Evolutionary conservation across 1,284 basidiomycete species (phyloP).

Genomic region (Apiotrichum montevideense): DNA sequence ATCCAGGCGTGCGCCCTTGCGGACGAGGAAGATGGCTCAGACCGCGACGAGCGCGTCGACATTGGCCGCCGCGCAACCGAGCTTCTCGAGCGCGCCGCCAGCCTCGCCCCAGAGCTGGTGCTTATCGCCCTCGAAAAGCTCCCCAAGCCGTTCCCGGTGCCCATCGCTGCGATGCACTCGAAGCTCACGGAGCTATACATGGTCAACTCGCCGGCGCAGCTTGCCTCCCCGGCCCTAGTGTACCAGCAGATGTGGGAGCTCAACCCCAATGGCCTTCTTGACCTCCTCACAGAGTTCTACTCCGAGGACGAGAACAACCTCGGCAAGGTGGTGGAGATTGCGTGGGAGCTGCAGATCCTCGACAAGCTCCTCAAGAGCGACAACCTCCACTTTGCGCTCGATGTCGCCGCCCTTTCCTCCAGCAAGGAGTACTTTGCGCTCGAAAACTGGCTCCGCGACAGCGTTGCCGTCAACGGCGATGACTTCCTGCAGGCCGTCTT

Average conservation of each 20-base stretch:
- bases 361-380: conserved; percentile 80
- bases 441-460: conserved; percentile 91
- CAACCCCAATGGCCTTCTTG: conserved; percentile 73
- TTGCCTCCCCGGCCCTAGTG: conserved; percentile 90
- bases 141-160: conserved; percentile 77
- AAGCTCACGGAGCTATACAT: conserved; percentile 87
- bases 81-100: conserved; percentile 81
- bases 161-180: conserved; percentile 77
- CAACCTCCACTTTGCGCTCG: conserved; percentile 80
- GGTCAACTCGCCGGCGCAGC: conserved; percentile 54
- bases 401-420: conserved; percentile 87
- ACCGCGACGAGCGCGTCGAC: conserved; percentile 64
- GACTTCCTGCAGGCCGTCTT: conserved; percentile 84
- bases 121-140: conserved; percentile 89
- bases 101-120: conserved; percentile 80
- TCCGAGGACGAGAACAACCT: conserved; percentile 88
- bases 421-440: conserved; percentile 89
- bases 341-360: conserved; percentile 87
- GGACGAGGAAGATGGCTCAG: conserved; percentile 33
- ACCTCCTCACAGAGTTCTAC: conserved; percentile 86
- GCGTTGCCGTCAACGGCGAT: conserved; percentile 68
- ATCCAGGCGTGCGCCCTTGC: conserved; percentile 48
- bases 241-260: conserved; percentile 95
- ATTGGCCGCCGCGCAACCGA: conserved; percentile 71
- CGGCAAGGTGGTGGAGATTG: conserved; percentile 88